Evolutionary conservation across 805 yeast genomes (phyloP), one percentile per base, ranked within the genome.

Genomic region (Lipomyces spencermartinsiae): DNA sequence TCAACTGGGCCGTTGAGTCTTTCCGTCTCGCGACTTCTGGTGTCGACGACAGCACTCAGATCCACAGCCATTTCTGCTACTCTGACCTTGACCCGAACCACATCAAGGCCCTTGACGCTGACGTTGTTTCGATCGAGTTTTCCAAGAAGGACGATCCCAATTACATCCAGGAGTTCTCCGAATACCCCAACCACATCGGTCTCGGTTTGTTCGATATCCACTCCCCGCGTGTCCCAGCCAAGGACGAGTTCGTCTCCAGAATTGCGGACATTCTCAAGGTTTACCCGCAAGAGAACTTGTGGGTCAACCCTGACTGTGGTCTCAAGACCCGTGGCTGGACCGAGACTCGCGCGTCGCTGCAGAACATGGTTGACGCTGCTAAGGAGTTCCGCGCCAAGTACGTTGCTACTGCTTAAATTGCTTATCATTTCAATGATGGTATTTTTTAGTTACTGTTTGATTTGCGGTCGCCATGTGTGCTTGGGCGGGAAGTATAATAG

Each of bases 271-370:
- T 95, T 85, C 86, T 95, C 84, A 92, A 93, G 86, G 95, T 91
- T 71, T 94, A 94, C 87, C 98, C 98, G 82, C 96, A 95, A 80
- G 92, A 91, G 83, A 94, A 93, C 84, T 91, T 95, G 89, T 95
- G 99, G 99, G 97, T 95, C 81, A 95, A 95, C 96, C 99, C 99
- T 80, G 99, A 95, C 87, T 95, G 99, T 89, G 99, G 99, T 89
- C 89, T 95, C 83, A 95, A 95, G 91, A 95, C 99, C 83, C 93
- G 99, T 90, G 97, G 97, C 78, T 95, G 99, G 99, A 92, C 91
- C 77, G 99, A 95, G 88, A 92, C 94, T 78, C 92, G 85, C 81
- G 93, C 89, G 80, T 92, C 97, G 79, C 89, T 95, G 84, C 91
- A 97, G 83, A 91, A 95, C 86, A 95, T 95, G 99, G 98, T 95